Conservation (phyloP, 2,329 filamentous ascomycete species). For the Amauroascus verrucosus region DNA sequence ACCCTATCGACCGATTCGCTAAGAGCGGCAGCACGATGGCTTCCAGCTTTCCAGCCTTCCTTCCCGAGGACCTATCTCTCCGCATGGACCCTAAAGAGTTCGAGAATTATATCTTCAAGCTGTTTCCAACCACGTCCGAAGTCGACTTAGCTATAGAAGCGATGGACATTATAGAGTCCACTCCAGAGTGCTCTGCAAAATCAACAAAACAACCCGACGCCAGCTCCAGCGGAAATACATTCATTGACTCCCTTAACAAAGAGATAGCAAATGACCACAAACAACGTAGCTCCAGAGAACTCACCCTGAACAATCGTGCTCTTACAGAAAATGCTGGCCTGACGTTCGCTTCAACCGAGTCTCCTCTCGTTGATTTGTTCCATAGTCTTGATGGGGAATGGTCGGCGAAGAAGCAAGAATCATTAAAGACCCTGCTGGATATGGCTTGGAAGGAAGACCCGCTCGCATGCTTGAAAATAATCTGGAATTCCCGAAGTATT, state of each 20-base stretch:
- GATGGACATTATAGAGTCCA: constrained; percentile 26
- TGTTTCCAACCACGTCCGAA: constrained; percentile 1
- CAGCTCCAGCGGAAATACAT: background rate
- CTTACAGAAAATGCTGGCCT: constrained; percentile 45
- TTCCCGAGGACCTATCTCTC: constrained; percentile 15
- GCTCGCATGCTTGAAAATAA: constrained; percentile 46
- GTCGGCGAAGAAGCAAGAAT: constrained; percentile 23
- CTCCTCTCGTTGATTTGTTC: constrained; percentile 46
- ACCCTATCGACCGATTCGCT: background rate
- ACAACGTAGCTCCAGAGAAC: background rate
- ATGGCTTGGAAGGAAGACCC: constrained; percentile 43
- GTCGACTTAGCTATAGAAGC: constrained; percentile 15
- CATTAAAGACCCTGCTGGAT: constrained; percentile 38
- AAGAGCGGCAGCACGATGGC: constrained; percentile 11
- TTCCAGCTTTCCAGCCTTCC: constrained; percentile 14
- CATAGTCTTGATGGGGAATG: constrained; percentile 39
- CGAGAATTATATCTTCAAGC: constrained; percentile 4
- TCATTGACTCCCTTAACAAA: constrained; percentile 1
- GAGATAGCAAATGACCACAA: background rate
- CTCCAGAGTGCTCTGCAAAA: background rate
- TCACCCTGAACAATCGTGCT: constrained; percentile 24
- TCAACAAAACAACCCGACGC: background rate
- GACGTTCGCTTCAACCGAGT: constrained; percentile 39
- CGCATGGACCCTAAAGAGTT: constrained; percentile 9
- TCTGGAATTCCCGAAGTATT: constrained; percentile 53